Evolutionary conservation across 1,284 basidiomycete genomes (phyloP), one percentile per base, ranked within the genome.

Genomic region (Mycena citricolor): DNA sequence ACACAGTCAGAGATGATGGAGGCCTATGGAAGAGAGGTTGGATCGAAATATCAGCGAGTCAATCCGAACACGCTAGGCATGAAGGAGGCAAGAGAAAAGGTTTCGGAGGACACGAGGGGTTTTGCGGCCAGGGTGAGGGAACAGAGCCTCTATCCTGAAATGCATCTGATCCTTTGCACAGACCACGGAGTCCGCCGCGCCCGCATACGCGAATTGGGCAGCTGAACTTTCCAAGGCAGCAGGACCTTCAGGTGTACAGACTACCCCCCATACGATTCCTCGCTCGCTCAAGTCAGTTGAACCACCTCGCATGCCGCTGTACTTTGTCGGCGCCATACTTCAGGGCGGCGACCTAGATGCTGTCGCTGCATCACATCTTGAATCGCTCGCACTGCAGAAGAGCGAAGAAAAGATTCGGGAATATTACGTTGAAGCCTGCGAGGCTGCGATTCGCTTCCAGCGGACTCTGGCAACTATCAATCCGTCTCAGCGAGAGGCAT

Each of bases 331-430:
- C 1, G 51, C 51, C 22, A 38, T 52, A 3, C 33, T 52, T 23
- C 46, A 49, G 32, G 47, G 47, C 10, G 43, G 46, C 21, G 51
- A 52, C 19, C 39, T 52, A n/a, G 51, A 52, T 21, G 46, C 46
- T 4, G 51, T 52, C 21, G 43, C 42, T 4, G 51, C 42, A 10
- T 26, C 46, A 1, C 24, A 52, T 24, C 25, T 52, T 14, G 51
- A 52, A 33, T 20, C 34, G 3, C 49, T 49, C 32, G 51, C 51
- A 1, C 31, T 49, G 4, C 26, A 23, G 7, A 28, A 13, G 3
- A 46, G 51, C 36, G 51, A 52, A 29, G 47, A 42, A 29, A 49
- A 48, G 32, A 52, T 52, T 7, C 41, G 40, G 19, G 51, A 52
- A 22, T 52, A 52, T 26, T 49, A 52, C 16, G 22, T 23, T 8